phyloP scores from a whole-genome alignment of 169 alveolate species.

The Cryptosporidium sp. region DNA sequence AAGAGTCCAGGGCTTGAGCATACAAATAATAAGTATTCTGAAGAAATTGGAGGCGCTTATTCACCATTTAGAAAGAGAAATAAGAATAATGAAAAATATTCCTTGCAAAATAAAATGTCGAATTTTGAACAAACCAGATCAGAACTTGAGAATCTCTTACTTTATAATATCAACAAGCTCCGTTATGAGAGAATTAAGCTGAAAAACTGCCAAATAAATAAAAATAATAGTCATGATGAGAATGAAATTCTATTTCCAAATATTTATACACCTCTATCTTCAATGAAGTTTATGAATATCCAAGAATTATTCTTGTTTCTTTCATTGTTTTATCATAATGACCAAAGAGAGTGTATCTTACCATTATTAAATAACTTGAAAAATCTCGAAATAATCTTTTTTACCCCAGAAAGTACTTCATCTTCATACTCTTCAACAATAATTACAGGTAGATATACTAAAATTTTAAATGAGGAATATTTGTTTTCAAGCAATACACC shows the following conservation, averaged over 20 bases:
- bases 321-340: slow-evolving; percentile 14
- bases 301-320: slow-evolving; percentile 41
- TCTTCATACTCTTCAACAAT: slow-evolving; percentile 4
- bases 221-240: not conserved
- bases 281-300: slow-evolving; percentile 20
- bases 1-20: not conserved
- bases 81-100: not conserved
- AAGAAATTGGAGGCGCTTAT: not conserved
- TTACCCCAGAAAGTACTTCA: slow-evolving; percentile 1
- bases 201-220: not conserved
- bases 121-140: not conserved
- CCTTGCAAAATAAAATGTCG: slow-evolving; percentile 9
- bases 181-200: slow-evolving; percentile 28
- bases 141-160: slow-evolving; percentile 1
- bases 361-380: not conserved
- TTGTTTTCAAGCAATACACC: slow-evolving; percentile 14
- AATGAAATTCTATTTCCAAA: slow-evolving; percentile 37
- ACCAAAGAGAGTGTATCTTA: not conserved
- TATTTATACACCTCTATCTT: slow-evolving; percentile 41
- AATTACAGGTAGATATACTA: slow-evolving; percentile 35
- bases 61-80: slow-evolving; percentile 45
- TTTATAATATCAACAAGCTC: slow-evolving; percentile 38
- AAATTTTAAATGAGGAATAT: not conserved
- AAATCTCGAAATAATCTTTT: not conserved
- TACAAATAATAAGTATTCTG: not conserved